Base-by-base conservation (phyloP, 331 rosid genomes). In the Dryas integrifolia region DNA sequence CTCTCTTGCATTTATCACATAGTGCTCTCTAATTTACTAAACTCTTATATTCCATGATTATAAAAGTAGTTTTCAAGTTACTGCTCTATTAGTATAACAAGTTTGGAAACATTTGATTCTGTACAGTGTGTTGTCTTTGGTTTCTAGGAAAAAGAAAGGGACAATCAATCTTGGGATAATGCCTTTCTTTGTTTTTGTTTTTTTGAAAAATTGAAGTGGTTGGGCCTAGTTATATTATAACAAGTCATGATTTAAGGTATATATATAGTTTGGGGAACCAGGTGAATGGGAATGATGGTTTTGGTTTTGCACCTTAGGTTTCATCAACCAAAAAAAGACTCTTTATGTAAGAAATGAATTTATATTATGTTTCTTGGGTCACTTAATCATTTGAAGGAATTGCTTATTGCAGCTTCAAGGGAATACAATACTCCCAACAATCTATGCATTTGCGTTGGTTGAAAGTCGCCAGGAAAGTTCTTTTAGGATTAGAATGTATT, bases 381-480 rank as follows among this genome's bases (percentile, higher is more conserved):
- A 35, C 84, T 63, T 48, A 40, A 57, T 69, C 51, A 68, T 53
- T 58, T 64, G 48, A 12, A 49, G 61, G 71, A 44, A 47, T 77
- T 68, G 70, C 60, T 44, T 65, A 46, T 40, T 72, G 73, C 89
- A 93, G 97, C 69, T 72, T 82, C 69, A 78, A 69, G 80, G 43
- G 46, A 85, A 82, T 40, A 76, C 77, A 79, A 85, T 63, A 66
- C 77, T 89, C 6, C 90, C 96, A 13, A 83, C 84, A n/a, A 82
- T 84, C 3, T 86, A 93, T 69, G 97, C 96, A 10, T 93, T 93
- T 88, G 95, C 97, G 44, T 87, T 88, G 83, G 98, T 93, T 76
- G 98, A 93, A 77, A 81, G 81, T 50, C 68, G 72, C 59, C 88
- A 83, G 9, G 83, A 66, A 1, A 69, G 75, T 81, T 84, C 86